Base-by-base conservation (phyloP, 768 basidiomycete genomes). In the Kwoniella dejecticola region DNA sequence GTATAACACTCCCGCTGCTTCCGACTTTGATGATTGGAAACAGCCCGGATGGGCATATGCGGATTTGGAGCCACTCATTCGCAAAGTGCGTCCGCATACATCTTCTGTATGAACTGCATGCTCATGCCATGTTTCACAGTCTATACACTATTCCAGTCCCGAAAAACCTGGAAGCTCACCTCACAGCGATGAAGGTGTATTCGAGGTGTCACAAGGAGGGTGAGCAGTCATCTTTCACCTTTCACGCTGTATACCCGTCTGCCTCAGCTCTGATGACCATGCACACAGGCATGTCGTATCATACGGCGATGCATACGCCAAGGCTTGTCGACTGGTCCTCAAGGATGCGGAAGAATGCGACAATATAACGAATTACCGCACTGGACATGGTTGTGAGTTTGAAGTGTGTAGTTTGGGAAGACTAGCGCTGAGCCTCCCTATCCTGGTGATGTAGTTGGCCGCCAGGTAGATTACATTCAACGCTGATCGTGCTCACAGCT, bases 21-120 rank as follows among this genome's bases (percentile, higher is more conserved):
- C 66, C 3, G 66, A 67, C 54, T 67, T 63, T 53, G 61, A 67
- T 33, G 66, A 67, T 38, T 67, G 66, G 66, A 12, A 60, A 3
- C 66, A 67, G 40, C 66, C 66, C 15, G 66, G 66, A 30, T 67
- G 66, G 66, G 42, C 44, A 2, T 60, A 53, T 38, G 42, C 46
- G 13, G 66, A 67, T 27, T 50, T 67, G 6, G 30, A 55, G 26
- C 66, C 66, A 23, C 54, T 52, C 24, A 67, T 63, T 31, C 44
- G 55, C 26, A 63, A 60, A 55, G 66, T 67, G n/a, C 41, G 53
- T 41, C 17, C 23, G 12, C 15, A 42, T 13, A 42, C 17, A n/a
- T n/a, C 19, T 8, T n/a, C 10, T 13, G 12, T 5, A 42, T 6
- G 6, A 42, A 11, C 6, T n/a, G 19, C 11, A 13, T 19, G 41